Conservation (phyloP, 1,284 basidiomycete species). For the Cryptococcus hybrid region DNA sequence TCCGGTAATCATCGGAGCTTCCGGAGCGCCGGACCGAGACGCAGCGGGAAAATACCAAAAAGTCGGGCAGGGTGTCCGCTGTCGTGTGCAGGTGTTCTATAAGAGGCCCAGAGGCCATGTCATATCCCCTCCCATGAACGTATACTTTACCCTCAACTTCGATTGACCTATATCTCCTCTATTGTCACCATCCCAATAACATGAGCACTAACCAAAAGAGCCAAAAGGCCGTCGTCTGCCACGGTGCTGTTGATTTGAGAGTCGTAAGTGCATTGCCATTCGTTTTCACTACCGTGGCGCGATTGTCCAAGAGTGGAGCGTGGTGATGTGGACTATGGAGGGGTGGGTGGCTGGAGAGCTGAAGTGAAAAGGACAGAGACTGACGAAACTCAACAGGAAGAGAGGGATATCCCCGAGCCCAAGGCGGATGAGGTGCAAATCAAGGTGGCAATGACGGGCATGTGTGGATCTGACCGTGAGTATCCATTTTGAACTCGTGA, state of each 20-base stretch:
- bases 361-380: not conserved
- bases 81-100: no score
- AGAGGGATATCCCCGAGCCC: conserved; percentile 45
- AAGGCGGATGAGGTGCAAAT: conserved; percentile 48
- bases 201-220: no score
- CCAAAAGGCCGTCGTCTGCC: conserved; percentile 47
- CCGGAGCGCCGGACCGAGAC: no score
- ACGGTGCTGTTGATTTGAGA: conserved; percentile 54
- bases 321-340: not conserved
- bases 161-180: no score
- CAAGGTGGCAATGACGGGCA: conserved; percentile 70
- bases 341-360: not conserved
- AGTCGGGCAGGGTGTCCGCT: no score
- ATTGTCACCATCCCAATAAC: no score
- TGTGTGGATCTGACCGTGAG: conserved; percentile 87
- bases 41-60: no score
- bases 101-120: no score
- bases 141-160: no score
- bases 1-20: no score
- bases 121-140: no score
- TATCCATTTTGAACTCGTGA: conserved; percentile 18
- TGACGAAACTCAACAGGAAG: conserved; percentile 38
- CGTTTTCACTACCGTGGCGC: not conserved
- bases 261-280: conserved; percentile 43
- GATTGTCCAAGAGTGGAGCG: no score